These are phyloP conservation scores for Debaryomycetaceae sp. DNA, from an alignment of 1,139 yeast species.

Conservation along the genomic window DNA sequence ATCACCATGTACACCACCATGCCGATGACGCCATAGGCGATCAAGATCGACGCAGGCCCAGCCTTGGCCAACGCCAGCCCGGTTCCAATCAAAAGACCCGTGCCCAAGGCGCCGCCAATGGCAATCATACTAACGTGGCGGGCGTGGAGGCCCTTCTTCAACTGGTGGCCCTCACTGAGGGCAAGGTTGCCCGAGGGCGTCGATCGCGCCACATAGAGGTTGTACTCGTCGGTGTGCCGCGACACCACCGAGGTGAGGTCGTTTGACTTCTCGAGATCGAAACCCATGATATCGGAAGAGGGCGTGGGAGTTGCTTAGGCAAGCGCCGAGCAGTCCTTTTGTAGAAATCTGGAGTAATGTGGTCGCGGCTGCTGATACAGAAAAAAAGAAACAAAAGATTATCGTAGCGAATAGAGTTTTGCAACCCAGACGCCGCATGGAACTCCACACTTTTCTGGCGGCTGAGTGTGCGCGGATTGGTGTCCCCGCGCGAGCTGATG, in stretches of 20 bases:
- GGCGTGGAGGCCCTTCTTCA: constrained; percentile 60
- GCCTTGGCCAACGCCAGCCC: constrained; percentile 61
- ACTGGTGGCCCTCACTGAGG: constrained; percentile 43
- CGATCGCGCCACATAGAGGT: constrained; percentile 43
- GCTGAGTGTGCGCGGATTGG: no score
- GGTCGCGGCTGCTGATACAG: no score
- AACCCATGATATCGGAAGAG: no score
- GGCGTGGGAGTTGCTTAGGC: no score
- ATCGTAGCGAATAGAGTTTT: no score
- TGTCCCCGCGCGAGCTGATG: no score
- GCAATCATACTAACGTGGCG: constrained; percentile 77
- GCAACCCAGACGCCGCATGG: no score
- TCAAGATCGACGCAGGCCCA: constrained; percentile 66
- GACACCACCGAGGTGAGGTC: constrained; percentile 30
- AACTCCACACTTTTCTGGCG: no score
- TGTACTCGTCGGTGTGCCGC: constrained; percentile 48
- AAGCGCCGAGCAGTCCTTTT: no score
- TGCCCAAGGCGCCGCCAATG: constrained; percentile 51
- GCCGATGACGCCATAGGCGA: constrained; percentile 60
- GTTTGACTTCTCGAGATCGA: constrained; percentile 20
- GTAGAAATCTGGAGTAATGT: no score
- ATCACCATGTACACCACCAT: constrained; percentile 62
- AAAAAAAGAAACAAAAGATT: no score
- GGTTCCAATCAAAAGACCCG: constrained; percentile 70
- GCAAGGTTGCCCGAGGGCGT: constrained; percentile 33